phyloP scores from a whole-genome alignment of 164 flowering plant species.

The Piper longum region DNA sequence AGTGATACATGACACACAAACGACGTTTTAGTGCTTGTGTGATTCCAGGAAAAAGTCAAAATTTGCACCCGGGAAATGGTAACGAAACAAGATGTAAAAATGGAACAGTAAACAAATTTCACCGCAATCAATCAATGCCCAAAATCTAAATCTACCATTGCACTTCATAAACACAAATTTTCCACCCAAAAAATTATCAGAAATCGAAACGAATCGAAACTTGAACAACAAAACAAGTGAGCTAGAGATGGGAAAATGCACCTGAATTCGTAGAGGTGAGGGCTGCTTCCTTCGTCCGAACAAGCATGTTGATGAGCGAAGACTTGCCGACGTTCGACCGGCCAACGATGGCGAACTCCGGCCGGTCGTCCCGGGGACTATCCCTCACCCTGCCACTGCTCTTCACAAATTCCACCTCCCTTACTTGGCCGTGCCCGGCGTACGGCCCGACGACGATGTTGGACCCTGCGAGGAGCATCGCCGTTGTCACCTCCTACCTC shows the following conservation, averaged over 20 bases:
- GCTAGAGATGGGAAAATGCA: constrained; percentile 2
- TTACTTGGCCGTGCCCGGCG: constrained; percentile 78
- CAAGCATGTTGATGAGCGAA: constrained; percentile 74
- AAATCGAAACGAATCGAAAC: background rate
- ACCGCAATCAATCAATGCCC: too few relatives aligned
- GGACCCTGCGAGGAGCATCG: constrained; percentile 77
- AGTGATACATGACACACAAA: too few relatives aligned
- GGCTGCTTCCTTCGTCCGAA: constrained; percentile 69
- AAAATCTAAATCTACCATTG: too few relatives aligned
- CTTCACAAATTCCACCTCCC: constrained; percentile 75
- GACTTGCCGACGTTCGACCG: constrained; percentile 95
- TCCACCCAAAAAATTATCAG: too few relatives aligned
- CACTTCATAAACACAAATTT: too few relatives aligned
- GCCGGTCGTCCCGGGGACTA: constrained; percentile 61
- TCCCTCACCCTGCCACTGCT: constrained; percentile 61
- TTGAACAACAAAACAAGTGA: background rate
- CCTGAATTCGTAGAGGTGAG: constrained; percentile 98
- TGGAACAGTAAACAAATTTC: too few relatives aligned
- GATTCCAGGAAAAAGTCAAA: too few relatives aligned
- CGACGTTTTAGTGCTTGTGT: too few relatives aligned
- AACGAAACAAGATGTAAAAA: too few relatives aligned
- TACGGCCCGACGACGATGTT: constrained; percentile 86
- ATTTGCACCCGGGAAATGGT: too few relatives aligned
- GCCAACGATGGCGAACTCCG: constrained; percentile 87
- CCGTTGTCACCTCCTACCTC: constrained; percentile 46